Base-by-base conservation (phyloP, 176 grass and related monocot genomes). In the Dendrocalamus sinicus region DNA sequence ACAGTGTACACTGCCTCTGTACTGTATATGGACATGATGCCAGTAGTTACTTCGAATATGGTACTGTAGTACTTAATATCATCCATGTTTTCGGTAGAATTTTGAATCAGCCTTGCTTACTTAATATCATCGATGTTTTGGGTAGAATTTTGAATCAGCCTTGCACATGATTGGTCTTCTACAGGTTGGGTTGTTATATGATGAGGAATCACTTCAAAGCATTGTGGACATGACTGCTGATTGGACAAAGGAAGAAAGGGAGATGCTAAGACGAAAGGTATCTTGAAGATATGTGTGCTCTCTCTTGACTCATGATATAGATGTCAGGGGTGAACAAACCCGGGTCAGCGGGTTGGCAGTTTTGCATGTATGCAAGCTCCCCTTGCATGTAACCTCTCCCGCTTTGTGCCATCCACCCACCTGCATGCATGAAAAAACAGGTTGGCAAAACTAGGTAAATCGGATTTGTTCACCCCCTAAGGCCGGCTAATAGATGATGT, bases 181-280 rank as follows among this genome's bases (percentile, higher is more conserved):
- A 54, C 86, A 98, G 96, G 96, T 99, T 58, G 93, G 93, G 1
- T 86, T 99, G 58, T 76, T 96, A 62, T 99, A 99, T 51, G 96
- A 99, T 64, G 96, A 99, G 67, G 88, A 94, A 75, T 92, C 96
- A 37, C 73, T 99, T 23, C 94, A 96, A 55, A 99, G 93, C 57
- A 66, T 96, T 91, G 46, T 91, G 64, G 96, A 99, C 76, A 92
- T 99, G 88, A 96, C 87, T 30, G 77, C 83, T 86, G 94, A 99
- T 91, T 99, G 96, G 96, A 96, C 96, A 73, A 84, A 67, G 53
- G 92, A 99, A 88, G 96, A 99, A 85, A 92, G 94, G 91, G 88
- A 94, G 44, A 99, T 96, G 94, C 62, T 99, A 67, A 90, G 93
- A 45, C 79, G 72, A 55, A 91, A 99, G 96, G 96, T 98, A 70